A percentile compares a stretch with the other conserved stretches of the same genome.
These are phyloP conservation scores for Rutidosis leptorrhynchoides DNA, from an alignment of 129 eudicot genomes.

Conservation along the genomic window DNA sequence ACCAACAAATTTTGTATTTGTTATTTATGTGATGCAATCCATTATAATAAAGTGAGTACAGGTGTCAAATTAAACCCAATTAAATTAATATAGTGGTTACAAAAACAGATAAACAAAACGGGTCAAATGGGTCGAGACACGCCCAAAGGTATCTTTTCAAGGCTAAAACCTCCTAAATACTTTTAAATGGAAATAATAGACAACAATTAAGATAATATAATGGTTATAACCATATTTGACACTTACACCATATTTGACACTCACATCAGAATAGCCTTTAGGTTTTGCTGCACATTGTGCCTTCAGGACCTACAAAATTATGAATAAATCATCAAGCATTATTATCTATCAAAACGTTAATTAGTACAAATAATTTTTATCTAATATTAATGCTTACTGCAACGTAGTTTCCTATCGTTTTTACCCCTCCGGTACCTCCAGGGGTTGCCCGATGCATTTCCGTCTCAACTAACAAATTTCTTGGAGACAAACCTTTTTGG, in stretches of 20 bases:
- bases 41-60: background rate
- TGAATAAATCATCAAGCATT: no score
- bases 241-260: no score
- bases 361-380: no score
- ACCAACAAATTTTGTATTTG: background rate
- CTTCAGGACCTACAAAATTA: constrained; percentile 69
- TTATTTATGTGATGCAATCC: background rate
- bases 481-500: constrained; percentile 91
- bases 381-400: constrained; percentile 65
- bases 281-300: constrained; percentile 90
- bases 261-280: constrained; percentile 80
- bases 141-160: background rate
- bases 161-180: no score
- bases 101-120: no score
- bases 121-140: background rate
- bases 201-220: no score
- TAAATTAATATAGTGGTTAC: background rate
- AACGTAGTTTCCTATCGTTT: constrained; percentile 89
- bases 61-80: background rate
- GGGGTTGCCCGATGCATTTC: constrained; percentile 91
- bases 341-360: no score
- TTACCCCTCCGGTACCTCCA: constrained; percentile 96
- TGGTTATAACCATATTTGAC: background rate
- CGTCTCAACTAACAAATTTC: constrained; percentile 71
- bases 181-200: no score